phyloP scores from a whole-genome alignment of 2,329 filamentous ascomycete species.

The Ploettnerulaceae sp. region DNA sequence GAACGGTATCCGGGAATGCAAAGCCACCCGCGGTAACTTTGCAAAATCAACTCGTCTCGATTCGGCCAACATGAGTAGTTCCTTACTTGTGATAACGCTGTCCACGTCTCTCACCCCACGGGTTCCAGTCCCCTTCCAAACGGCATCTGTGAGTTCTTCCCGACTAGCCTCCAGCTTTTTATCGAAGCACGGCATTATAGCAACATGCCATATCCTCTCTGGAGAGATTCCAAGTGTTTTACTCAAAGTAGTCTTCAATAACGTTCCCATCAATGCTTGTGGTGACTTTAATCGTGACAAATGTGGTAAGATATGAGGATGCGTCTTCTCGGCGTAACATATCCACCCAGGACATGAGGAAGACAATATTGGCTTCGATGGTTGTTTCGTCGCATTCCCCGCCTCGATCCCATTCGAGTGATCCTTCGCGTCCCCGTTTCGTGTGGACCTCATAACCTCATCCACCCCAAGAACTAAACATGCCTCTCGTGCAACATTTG shows the following conservation, averaged over 20 bases:
- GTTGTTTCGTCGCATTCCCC: conserved; percentile 13
- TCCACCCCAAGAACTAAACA: conserved; percentile 76
- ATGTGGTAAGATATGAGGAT: conserved; percentile 87
- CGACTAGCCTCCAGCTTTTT: conserved; percentile 97
- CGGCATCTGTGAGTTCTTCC: conserved; percentile 78
- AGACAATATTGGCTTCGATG: conserved; percentile 63
- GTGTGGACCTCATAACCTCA: conserved; percentile 52
- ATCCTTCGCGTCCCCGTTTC: conserved; percentile 15
- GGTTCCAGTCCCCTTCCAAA: conserved; percentile 57
- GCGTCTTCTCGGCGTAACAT: conserved; percentile 97
- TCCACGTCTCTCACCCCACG: conserved; percentile 79
- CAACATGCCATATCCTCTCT: conserved; percentile 85
- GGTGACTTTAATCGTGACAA: conserved; percentile 89
- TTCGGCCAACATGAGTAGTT: conserved; percentile 83
- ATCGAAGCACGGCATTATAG: conserved; percentile 98
- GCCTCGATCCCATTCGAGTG: conserved; percentile 4
- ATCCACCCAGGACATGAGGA: conserved; percentile 97
- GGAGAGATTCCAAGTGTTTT: conserved; percentile 66
- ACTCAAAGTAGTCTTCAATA: conserved; percentile 82
- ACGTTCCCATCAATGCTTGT: conserved; percentile 83
- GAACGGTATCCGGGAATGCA: conserved; percentile 54
- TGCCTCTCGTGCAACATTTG: conserved; percentile 75
- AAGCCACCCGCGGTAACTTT: conserved; percentile 55
- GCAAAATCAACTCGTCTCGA: conserved; percentile 76
- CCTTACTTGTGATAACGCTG: conserved; percentile 95